Percentiles rank a stretch among this genome's conserved stretches.
Evolutionary conservation across 2,329 filamentous ascomycete genomes (phyloP).

Genomic region (Ophiostoma himal-ulmi): DNA sequence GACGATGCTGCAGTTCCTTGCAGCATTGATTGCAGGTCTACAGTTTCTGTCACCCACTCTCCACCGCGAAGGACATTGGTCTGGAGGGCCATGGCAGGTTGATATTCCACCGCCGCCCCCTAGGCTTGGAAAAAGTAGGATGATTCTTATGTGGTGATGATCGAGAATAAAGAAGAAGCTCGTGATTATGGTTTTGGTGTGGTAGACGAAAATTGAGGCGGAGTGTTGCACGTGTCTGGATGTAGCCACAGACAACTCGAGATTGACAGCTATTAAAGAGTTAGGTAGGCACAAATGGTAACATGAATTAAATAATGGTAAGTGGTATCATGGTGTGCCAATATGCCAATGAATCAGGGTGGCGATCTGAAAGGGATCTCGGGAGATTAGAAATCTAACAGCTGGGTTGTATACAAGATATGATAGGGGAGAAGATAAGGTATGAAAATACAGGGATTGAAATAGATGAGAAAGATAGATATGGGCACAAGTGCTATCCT

Average conservation of each 20-base stretch:
- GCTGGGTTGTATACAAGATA: too few relatives aligned
- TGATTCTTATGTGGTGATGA: not conserved
- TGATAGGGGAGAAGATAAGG: too few relatives aligned
- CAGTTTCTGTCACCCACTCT: constrained; percentile 51
- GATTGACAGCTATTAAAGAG: not conserved
- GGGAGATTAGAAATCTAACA: too few relatives aligned
- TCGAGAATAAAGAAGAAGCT: not conserved
- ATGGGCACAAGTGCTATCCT: too few relatives aligned
- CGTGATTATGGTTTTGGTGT: not conserved
- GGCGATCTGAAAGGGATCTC: too few relatives aligned
- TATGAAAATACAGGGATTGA: too few relatives aligned
- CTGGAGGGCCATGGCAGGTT: constrained; percentile 45
- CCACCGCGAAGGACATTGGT: constrained; percentile 50
- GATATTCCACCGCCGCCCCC: constrained; percentile 17
- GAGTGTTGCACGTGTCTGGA: not conserved
- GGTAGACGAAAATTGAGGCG: not conserved
- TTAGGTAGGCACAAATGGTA: not conserved
- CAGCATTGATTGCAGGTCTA: constrained; percentile 33
- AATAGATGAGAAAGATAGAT: too few relatives aligned
- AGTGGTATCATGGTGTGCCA: too few relatives aligned
- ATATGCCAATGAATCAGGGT: too few relatives aligned
- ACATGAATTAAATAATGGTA: not conserved
- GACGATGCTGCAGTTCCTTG: constrained; percentile 32
- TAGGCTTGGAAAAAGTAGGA: not conserved
- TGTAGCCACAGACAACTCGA: not conserved